Evolutionary conservation across 257 asterid genomes (phyloP), one percentile per base, ranked within the genome.

Genomic region (Paulownia fortunei): DNA sequence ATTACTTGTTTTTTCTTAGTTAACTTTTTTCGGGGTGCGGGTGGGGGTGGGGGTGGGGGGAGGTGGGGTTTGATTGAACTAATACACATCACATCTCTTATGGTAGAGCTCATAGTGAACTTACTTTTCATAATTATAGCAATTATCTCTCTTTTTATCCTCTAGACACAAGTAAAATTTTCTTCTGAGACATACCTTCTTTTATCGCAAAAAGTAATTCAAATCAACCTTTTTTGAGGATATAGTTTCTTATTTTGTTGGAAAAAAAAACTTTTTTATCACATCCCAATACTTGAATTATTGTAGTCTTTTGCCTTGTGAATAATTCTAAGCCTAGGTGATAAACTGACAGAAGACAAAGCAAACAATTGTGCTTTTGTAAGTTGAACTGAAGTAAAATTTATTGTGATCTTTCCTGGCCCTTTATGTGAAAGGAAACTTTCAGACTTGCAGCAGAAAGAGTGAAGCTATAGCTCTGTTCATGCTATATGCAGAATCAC

Each of bases 91-190:
- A 51, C 70, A 56, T 73, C 46, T 27, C 1, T 46, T 55, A 42
- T 23, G 6, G 49, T 62, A 39, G 69, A 52, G 68, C 67, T 79
- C 64, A 41, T 65, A 13, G 69, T 63, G 42, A n/a, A 61, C 69
- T 63, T 30, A 23, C 61, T 79, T 69, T 80, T 68, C 74, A 16
- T 68, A 47, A 67, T 58, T 59, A 46, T 79, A 69, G 55, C 73
- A 66, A 26, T 67, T 67, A 37, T 77, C 32, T 70, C 44, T 70
- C 73, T 10, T 68, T 42, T 69, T 18, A 34, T 59, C 27, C n/a
- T n/a, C 37, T 27, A 49, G 27, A 12, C 7, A 27, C 37, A 27
- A 39, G 19, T 27, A 15, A 13, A 10, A 16, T 46, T 46, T 44
- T 64, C 49, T 62, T 72, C 60, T 8, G 12, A 46, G 74, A 63